Conservation (phyloP, 2,329 filamentous ascomycete genomes). For the Colletotrichum karsti region DNA sequence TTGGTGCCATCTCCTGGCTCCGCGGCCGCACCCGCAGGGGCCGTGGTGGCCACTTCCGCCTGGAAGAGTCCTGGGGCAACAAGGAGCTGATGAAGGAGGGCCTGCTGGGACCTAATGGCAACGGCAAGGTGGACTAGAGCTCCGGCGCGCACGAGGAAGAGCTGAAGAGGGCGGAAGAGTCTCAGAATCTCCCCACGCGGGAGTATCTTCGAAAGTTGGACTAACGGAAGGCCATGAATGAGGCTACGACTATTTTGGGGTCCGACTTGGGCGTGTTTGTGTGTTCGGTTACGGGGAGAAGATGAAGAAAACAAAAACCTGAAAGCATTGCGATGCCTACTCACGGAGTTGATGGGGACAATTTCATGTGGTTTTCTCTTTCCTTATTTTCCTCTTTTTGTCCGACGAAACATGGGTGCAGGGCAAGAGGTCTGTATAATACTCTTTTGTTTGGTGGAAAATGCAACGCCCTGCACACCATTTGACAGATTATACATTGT, state of each 20-base stretch:
- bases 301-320: constrained; percentile 8
- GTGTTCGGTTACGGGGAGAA: constrained; percentile 2
- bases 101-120: constrained; percentile 57
- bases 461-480: constrained; percentile 4
- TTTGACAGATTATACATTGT: constrained; percentile 25
- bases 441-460: constrained; percentile 9
- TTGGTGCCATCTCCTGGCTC: constrained; percentile 62
- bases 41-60: constrained; percentile 67
- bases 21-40: constrained; percentile 62
- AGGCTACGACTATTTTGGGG: constrained; percentile 23
- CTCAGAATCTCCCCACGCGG: not conserved
- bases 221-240: constrained; percentile 28
- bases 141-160: not conserved
- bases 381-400: constrained; percentile 12
- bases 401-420: not conserved
- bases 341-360: constrained; percentile 27
- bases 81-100: constrained; percentile 72
- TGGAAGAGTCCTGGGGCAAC: constrained; percentile 63
- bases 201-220: constrained; percentile 25
- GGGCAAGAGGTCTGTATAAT: constrained; percentile 28
- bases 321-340: constrained; percentile 24
- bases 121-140: constrained; percentile 60
- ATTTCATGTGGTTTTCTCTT: constrained; percentile 21
- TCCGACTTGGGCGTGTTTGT: constrained; percentile 1
- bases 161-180: constrained; percentile 15